A percentile compares a stretch with the other conserved stretches of the same genome.
Conservation (phyloP, 805 yeast genomes). For the Spathaspora hagerdaliae region DNA sequence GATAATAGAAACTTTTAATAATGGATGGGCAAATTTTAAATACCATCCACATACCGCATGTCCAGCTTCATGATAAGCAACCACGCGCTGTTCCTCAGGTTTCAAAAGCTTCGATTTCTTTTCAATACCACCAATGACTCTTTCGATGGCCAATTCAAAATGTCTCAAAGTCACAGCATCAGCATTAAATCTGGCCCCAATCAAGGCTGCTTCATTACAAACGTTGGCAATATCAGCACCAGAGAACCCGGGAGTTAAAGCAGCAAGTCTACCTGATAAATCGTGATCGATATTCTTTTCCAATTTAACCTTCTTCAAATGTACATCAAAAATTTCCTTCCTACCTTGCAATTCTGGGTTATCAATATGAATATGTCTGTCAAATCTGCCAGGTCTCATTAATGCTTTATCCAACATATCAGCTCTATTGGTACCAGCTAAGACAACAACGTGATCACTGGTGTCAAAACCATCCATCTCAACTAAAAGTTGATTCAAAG, state of each 20-base stretch:
- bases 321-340: constrained; percentile 86
- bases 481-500: constrained; percentile 90
- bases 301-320: constrained; percentile 68
- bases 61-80: constrained; percentile 98
- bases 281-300: constrained; percentile 38
- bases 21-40: constrained; percentile 85
- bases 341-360: constrained; percentile 94
- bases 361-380: constrained; percentile 87
- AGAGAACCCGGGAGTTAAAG: constrained; percentile 95
- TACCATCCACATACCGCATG: constrained; percentile 99
- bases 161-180: constrained; percentile 68
- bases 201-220: constrained; percentile 95
- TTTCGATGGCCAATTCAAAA: constrained; percentile 94
- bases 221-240: constrained; percentile 99
- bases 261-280: constrained; percentile 85
- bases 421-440: constrained; percentile 96
- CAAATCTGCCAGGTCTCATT: constrained; percentile 96
- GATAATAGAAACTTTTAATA: constrained; percentile 90
- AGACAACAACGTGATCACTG: constrained; percentile 89
- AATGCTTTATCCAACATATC: constrained; percentile 92
- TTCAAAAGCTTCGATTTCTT: constrained; percentile 80
- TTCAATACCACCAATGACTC: constrained; percentile 95
- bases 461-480: constrained; percentile 98
- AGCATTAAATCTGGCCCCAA: constrained; percentile 85
- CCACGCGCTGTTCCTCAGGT: constrained; percentile 81